Conservation (phyloP, 1,284 basidiomycete genomes). For the Psilocybe mexicana region DNA sequence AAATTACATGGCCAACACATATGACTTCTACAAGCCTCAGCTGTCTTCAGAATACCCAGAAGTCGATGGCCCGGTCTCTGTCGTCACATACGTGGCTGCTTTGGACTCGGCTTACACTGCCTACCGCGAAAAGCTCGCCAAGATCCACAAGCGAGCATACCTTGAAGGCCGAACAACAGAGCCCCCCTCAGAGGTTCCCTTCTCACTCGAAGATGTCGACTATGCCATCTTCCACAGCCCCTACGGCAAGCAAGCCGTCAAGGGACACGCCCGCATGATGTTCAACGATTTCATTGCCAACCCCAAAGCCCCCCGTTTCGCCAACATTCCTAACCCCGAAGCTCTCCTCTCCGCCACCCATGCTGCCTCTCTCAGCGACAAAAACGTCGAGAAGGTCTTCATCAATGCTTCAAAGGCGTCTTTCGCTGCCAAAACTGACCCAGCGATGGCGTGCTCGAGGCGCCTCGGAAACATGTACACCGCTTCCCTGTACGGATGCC, state of each 20-base stretch:
- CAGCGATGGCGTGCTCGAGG: constrained; percentile 81
- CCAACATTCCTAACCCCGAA: constrained; percentile 71
- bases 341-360: constrained; percentile 67
- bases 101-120: constrained; percentile 89
- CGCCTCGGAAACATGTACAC: constrained; percentile 99
- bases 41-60: constrained; percentile 93
- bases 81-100: constrained; percentile 93
- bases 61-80: constrained; percentile 96
- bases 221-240: constrained; percentile 93
- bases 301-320: constrained; percentile 75
- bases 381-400: constrained; percentile 95
- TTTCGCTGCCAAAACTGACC: constrained; percentile 74
- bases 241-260: constrained; percentile 98
- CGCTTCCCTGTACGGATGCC: constrained; percentile 92
- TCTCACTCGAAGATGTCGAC: constrained; percentile 83
- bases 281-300: constrained; percentile 92
- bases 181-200: constrained; percentile 40
- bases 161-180: constrained; percentile 40
- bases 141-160: constrained; percentile 55
- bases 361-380: constrained; percentile 84
- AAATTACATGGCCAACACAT: constrained; percentile 96
- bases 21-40: constrained; percentile 98
- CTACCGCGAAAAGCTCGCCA: constrained; percentile 84
- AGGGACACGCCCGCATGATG: constrained; percentile 90
- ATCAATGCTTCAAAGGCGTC: constrained; percentile 70